A percentile compares a stretch with the other conserved stretches of the same genome.
phyloP scores from a whole-genome alignment of 257 asterid species.

The Solanum paucissectum region DNA sequence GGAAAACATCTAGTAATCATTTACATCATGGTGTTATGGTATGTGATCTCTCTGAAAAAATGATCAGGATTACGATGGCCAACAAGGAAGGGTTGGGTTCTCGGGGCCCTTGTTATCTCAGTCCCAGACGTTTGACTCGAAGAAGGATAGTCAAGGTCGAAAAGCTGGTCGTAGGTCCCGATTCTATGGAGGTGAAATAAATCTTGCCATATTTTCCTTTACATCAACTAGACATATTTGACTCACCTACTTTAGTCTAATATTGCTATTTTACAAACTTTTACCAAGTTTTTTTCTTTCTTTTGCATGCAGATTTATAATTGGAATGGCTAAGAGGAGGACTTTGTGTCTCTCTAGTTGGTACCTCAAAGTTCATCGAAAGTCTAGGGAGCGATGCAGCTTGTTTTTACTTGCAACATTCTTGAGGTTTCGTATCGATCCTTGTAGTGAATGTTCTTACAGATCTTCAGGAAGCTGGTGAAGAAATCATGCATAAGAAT shows the following conservation, averaged over 20 bases:
- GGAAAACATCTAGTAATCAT: not conserved
- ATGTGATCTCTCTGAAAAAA: not conserved
- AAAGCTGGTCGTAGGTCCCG: slow-evolving; percentile 47
- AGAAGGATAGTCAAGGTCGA: slow-evolving; percentile 23
- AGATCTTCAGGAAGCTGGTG: not conserved
- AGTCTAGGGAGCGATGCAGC: not conserved
- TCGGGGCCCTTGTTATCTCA: slow-evolving; percentile 47
- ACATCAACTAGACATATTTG: not conserved
- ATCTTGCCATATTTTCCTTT: not conserved
- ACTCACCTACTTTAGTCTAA: not conserved
- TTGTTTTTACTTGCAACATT: not conserved
- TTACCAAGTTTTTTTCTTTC: not conserved
- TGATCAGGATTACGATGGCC: slow-evolving; percentile 30
- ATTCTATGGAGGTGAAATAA: slow-evolving; percentile 43
- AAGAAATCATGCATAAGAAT: not conserved
- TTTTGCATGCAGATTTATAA: not conserved
- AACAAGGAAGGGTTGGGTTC: slow-evolving; percentile 29
- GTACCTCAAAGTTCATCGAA: not conserved
- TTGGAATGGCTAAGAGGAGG: not conserved
- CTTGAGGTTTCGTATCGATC: not conserved
- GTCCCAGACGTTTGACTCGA: slow-evolving; percentile 14
- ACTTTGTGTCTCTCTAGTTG: not conserved
- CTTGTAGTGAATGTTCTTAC: not conserved
- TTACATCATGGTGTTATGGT: not conserved
- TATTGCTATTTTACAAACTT: not conserved